These are phyloP conservation scores for Crithidia expoeki DNA, from an alignment of 208 protist genomes.

Conservation along the genomic window DNA sequence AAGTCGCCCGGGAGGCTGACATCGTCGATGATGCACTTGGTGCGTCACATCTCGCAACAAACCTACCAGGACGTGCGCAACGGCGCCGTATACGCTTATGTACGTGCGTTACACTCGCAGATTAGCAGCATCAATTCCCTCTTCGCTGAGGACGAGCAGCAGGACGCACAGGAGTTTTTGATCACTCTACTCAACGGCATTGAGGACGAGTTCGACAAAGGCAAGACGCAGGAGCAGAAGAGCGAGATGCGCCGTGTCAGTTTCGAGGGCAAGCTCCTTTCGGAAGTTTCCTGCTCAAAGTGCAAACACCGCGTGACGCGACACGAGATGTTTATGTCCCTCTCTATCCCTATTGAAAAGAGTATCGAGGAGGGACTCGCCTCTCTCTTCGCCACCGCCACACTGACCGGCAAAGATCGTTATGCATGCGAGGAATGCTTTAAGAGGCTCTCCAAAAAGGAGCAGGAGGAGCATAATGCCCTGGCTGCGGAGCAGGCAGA, in stretches of 20 bases:
- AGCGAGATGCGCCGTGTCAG: constrained; percentile 48
- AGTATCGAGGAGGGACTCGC: constrained; percentile 63
- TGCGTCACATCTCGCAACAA: constrained; percentile 53
- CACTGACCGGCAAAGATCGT: constrained; percentile 62
- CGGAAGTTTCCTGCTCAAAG: constrained; percentile 59
- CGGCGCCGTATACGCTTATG: constrained; percentile 49
- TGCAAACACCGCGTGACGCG: constrained; percentile 54
- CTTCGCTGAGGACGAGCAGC: constrained; percentile 84
- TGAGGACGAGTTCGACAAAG: constrained; percentile 83
- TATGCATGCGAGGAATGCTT: constrained; percentile 91
- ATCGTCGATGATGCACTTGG: constrained; percentile 40
- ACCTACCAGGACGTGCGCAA: constrained; percentile 61
- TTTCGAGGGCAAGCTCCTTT: constrained; percentile 74
- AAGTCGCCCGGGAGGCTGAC: constrained; percentile 58
- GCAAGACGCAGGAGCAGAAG: constrained; percentile 59
- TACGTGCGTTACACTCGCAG: constrained; percentile 44
- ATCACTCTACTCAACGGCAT: constrained; percentile 85
- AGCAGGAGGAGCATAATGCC: constrained; percentile 73
- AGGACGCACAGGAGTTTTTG: constrained; percentile 91
- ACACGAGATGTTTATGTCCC: constrained; percentile 87
- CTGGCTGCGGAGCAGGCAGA: constrained; percentile 44
- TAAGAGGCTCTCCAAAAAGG: constrained; percentile 46
- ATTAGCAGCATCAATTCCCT: constrained; percentile 55
- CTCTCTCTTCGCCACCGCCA: constrained; percentile 46
- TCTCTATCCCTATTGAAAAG: constrained; percentile 76